Base-by-base conservation (phyloP, 2,329 filamentous ascomycete species). In the Aspergillus tanneri region DNA sequence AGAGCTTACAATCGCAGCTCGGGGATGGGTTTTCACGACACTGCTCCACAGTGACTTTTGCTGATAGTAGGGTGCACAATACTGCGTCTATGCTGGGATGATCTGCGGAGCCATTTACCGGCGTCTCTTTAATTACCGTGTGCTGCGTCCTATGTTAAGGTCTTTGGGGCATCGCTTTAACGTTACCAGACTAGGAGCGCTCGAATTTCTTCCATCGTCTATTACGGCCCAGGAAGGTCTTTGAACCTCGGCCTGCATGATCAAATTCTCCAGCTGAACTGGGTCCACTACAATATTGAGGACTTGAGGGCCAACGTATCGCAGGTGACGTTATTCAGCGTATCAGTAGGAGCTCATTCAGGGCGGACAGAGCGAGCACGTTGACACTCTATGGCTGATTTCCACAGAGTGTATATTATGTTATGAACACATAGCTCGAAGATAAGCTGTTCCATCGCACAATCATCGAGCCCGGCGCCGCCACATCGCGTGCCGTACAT, bases 171-270 rank as follows among this genome's bases (percentile, higher is more conserved):
- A n/a, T n/a, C n/a, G n/a, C n/a, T n/a, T n/a, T n/a, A n/a, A n/a
- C n/a, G n/a, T n/a, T n/a, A n/a, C n/a, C n/a, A 55, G 53, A 55
- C 46, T 76, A 67, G 58, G 76, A 57, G 48, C 72, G 63, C 56
- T 89, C 60, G 88, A 87, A 0, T 90, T 92, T 67, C 66, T 88
- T 22, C 77, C 81, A 8, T 83, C 77, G n/a, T 65, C 66, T 8
- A 57, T 79, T 46, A 75, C 80, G 23, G 71, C 75, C 11, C 75
- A 75, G 25, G 77, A 77, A 43, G 83, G 81, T 0, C 56, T 80
- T 69, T 85, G 11, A 72, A 72, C 43, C 54, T 66, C 2, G 69
- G 69, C 7, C 59, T 70, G 24, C 62, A 58, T 23, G 71, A 73
- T 46, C 63, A 73, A 42, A 49, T 69, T 1, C 56, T 66, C 14